Evolutionary conservation across 768 basidiomycete species (phyloP).

Genomic region (Mycena floridula): DNA sequence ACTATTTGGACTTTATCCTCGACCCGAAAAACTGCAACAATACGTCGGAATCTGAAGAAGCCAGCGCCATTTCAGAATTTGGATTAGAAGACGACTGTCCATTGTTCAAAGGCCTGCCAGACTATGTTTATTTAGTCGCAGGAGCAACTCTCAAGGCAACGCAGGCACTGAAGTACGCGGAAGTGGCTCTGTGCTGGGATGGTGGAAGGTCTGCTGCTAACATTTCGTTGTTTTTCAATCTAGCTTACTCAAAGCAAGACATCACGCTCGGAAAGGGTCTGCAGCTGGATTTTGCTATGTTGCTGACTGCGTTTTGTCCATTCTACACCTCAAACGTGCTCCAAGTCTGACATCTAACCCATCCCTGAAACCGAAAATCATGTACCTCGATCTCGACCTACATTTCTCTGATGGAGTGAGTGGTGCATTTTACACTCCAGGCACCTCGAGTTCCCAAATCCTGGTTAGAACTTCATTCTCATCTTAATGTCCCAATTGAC

Average conservation of each 20-base stretch:
- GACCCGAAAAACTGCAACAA: conserved; percentile 25
- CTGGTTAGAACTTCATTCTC: too few species aligned
- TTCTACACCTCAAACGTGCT: conserved; percentile 57
- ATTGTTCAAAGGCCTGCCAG: conserved; percentile 57
- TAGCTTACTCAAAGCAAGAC: conserved; percentile 34
- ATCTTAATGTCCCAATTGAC: too few species aligned
- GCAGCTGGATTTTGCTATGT: conserved; percentile 95
- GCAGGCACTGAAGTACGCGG: conserved; percentile 42
- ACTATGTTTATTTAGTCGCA: conserved; percentile 67
- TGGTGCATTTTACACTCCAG: conserved; percentile 55
- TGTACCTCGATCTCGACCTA: conserved; percentile 91
- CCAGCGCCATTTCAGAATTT: conserved; percentile 19
- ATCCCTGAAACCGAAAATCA: conserved; percentile 47
- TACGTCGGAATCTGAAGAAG: conserved; percentile 3
- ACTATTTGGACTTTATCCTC: conserved; percentile 60
- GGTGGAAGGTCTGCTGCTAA: conserved; percentile 66
- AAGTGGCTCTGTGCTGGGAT: conserved; percentile 81
- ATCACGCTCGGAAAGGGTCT: conserved; percentile 73
- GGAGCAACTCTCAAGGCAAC: conserved; percentile 77
- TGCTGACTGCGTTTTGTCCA: conserved; percentile 79
- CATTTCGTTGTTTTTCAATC: background rate
- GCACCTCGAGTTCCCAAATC: conserved; percentile 33
- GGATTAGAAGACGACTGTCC: conserved; percentile 78
- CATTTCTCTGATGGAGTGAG: conserved; percentile 91
- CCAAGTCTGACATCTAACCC: background rate